Base-by-base conservation (phyloP, 1,284 basidiomycete genomes). In the Melampsora americana region DNA sequence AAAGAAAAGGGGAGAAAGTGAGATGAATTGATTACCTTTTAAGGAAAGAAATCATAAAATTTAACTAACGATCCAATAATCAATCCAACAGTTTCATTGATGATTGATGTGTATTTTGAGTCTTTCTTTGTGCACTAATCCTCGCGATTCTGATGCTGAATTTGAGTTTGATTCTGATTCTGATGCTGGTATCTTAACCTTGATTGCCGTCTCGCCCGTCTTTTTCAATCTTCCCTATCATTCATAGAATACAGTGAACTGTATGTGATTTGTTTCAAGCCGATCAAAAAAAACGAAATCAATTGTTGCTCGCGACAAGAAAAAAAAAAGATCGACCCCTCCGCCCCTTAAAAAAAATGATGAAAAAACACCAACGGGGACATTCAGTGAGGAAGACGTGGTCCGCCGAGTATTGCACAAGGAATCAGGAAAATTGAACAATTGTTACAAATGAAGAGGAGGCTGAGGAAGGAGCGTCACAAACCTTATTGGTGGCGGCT, bases 21-120 rank as follows among this genome's bases (percentile, higher is more conserved):
- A 53, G 50, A 53, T 53, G 50, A 23, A 16, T 53, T 53, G 50
- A 53, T 53, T 53, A 53, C 50, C 50, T 53, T 53, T 20, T 53
- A 53, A 53, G 50, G 50, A 53, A 53, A 53, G 5, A 5, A 4
- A 12, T 3, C 4, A 18, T 20, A 4, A 2, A 23, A 23, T 5
- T 53, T 3, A 20, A 53, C 3, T 18, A 23, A 23, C 14, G 50
- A 53, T 53, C 50, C 18, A 23, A 53, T 53, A 23, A 53, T 53
- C 23, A 53, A 23, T 23, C 3, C 3, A 35, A 4, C 35, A 35
- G 35, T 35, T 35, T 35, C 35, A 35, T 35, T 35, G 35, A 35
- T 35, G 35, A 35, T 35, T 3, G 35, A 9, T 35, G 35, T 3
- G 3, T 35, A 35, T 35, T 35, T 9, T 35, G 9, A 35, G 35